These are phyloP conservation scores for Cryptosporidium sp. DNA, from an alignment of 169 alveolate species.

Conservation along the genomic window DNA sequence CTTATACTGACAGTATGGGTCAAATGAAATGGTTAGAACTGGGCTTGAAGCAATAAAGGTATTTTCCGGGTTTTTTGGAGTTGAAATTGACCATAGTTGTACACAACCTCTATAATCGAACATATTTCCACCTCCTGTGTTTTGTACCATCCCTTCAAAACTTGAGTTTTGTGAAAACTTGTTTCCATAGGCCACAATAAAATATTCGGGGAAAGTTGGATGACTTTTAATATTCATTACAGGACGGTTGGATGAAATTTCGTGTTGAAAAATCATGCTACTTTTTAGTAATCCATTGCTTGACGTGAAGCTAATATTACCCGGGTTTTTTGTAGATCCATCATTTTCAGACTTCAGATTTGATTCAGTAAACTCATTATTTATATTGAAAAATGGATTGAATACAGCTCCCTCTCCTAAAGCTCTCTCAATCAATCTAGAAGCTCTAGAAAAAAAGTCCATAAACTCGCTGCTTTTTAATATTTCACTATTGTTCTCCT, in stretches of 20 bases:
- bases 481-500: conserved; percentile 25
- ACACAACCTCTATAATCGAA: conserved; percentile 67
- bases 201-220: conserved; percentile 65
- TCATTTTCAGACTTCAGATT: background rate
- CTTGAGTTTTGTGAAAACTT: conserved; percentile 44
- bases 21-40: conserved; percentile 28
- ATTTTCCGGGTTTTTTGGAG: conserved; percentile 64
- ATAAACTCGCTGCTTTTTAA: conserved; percentile 70
- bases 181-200: conserved; percentile 54
- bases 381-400: conserved; percentile 64
- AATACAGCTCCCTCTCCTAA: conserved; percentile 70
- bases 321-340: conserved; percentile 35
- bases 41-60: conserved; percentile 50
- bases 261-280: conserved; percentile 53
- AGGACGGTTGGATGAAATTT: conserved; percentile 28
- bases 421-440: conserved; percentile 61
- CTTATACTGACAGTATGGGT: conserved; percentile 43
- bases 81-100: conserved; percentile 67
- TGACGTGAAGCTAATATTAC: conserved; percentile 35
- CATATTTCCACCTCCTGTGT: background rate
- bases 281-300: conserved; percentile 61
- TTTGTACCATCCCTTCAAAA: conserved; percentile 51
- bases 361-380: background rate
- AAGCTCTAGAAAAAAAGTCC: conserved; percentile 55
- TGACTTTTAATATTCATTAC: conserved; percentile 60